A percentile compares a stretch with the other conserved stretches of the same genome.
Evolutionary conservation across 371 early-diverging fungal genomes (phyloP).

Genomic region (Thermomucor indicae-seudaticae): DNA sequence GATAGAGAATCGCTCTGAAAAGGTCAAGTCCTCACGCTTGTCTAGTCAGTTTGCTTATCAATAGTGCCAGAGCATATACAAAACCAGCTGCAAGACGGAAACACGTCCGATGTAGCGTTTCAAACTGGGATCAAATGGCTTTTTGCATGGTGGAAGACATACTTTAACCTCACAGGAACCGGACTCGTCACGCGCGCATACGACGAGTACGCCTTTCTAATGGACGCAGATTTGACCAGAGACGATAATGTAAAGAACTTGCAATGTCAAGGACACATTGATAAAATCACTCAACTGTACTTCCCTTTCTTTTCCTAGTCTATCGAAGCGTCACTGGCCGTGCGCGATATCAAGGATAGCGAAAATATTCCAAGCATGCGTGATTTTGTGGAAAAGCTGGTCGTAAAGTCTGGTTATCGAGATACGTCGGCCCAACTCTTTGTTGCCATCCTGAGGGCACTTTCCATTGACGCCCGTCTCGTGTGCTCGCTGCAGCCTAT

Average conservation of each 20-base stretch:
- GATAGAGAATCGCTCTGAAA: too few relatives aligned
- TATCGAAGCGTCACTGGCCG: not conserved
- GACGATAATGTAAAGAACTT: slow-evolving; percentile 2
- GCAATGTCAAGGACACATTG: not conserved
- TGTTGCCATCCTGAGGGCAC: slow-evolving; percentile 49
- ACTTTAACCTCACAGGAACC: slow-evolving; percentile 42
- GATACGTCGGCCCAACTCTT: slow-evolving; percentile 60
- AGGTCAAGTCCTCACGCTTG: too few relatives aligned
- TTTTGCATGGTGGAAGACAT: slow-evolving; percentile 54
- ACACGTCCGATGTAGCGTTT: slow-evolving; percentile 12
- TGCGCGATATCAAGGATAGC: slow-evolving; percentile 8
- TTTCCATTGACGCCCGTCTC: slow-evolving; percentile 54
- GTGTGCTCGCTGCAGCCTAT: slow-evolving; percentile 67
- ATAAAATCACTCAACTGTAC: not conserved
- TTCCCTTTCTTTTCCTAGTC: not conserved
- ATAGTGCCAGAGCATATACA: slow-evolving; percentile 29
- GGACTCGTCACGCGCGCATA: slow-evolving; percentile 36
- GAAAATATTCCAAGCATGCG: slow-evolving; percentile 17
- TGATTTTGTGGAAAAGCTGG: slow-evolving; percentile 19
- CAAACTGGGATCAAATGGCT: slow-evolving; percentile 36
- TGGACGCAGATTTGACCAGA: slow-evolving; percentile 9
- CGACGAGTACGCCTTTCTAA: slow-evolving; percentile 21
- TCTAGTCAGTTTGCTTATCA: slow-evolving; percentile 28
- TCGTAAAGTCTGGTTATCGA: slow-evolving; percentile 22
- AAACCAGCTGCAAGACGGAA: slow-evolving; percentile 3